These are phyloP conservation scores for Triticum aestivum DNA, from an alignment of 176 grass and related monocot species.

Conservation along the genomic window DNA sequence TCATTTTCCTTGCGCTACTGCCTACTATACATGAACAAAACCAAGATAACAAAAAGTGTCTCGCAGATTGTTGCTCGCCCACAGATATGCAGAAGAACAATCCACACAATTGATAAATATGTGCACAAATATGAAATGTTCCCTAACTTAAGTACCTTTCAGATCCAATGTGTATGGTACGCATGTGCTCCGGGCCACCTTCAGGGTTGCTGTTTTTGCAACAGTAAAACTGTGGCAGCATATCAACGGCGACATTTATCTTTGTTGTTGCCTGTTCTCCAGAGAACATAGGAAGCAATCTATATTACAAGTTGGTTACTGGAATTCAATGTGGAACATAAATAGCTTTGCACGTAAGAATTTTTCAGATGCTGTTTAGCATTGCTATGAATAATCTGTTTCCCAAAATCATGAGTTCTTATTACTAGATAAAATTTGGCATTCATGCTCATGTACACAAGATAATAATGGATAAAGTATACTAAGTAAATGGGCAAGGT, in stretches of 20 bases:
- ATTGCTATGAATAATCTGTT: not conserved
- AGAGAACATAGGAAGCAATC: slow-evolving; percentile 23
- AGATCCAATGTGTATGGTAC: too few relatives aligned
- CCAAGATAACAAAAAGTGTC: not conserved
- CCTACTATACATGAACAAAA: not conserved
- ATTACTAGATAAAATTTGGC: too few relatives aligned
- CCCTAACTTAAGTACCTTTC: not conserved
- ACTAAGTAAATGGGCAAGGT: too few relatives aligned
- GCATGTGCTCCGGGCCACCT: slow-evolving; percentile 50
- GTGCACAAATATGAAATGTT: not conserved
- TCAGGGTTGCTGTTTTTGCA: slow-evolving; percentile 57
- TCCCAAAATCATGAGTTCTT: too few relatives aligned
- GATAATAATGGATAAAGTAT: too few relatives aligned
- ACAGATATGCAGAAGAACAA: slow-evolving; percentile 11
- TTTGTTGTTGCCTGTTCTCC: slow-evolving; percentile 81
- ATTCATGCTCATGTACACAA: too few relatives aligned
- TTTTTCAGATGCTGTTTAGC: not conserved
- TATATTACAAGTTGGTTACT: slow-evolving; percentile 15
- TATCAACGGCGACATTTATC: slow-evolving; percentile 94
- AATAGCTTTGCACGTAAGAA: not conserved
- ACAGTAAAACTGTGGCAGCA: slow-evolving; percentile 74
- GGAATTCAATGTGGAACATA: not conserved
- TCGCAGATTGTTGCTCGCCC: not conserved
- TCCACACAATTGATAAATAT: not conserved
- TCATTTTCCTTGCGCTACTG: too few relatives aligned